Base-by-base conservation (phyloP, 306 rosid species). In the Hippophae rhamnoides region DNA sequence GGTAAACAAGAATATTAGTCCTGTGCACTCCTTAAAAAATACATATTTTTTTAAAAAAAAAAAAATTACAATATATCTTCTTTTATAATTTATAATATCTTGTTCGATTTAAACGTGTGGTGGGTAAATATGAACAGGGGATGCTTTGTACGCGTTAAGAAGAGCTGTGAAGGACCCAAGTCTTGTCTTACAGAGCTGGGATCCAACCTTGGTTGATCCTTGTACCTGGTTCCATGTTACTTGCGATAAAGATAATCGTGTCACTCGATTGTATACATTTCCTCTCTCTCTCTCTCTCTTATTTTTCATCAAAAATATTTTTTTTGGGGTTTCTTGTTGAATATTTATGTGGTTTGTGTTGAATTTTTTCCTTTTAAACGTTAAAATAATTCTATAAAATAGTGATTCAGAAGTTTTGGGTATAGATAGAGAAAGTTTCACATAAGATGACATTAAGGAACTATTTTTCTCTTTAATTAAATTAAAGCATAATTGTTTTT, bases 151-250 rank as follows among this genome's bases (percentile, higher is more conserved):
- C 47, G 85, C 87, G 4, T 70, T 89, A 74, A 89, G 95, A 73
- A 86, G 81, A 63, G 76, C 82, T 40, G 85, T 83, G 64, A 74
- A 72, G 63, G 95, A 89, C 72, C 89, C 97, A 40, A 80, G 76
- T 25, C 68, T 70, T 54, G 95, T 82, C 13, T 74, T 89, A 13
- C 69, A 72, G 69, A 89, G 95, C 57, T 89, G 97, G 97, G 97
- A 89, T 81, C 95, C 93, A 2, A 89, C 86, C 54, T 63, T 84
- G 55, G 95, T 89, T 18, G 93, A 89, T 80, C 95, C 97, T 5
- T 89, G 97, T 51, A 89, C 97, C 53, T 89, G 97, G 97, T 89
- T 89, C 55, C 97, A 86, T 70, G 87, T 89, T 55, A 84, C 95
- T 46, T 89, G 97, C 49, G 95, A 89, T 26, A 23, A 42, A 13